Conservation (phyloP, 441 rosid species). For the Erodium texanum region DNA sequence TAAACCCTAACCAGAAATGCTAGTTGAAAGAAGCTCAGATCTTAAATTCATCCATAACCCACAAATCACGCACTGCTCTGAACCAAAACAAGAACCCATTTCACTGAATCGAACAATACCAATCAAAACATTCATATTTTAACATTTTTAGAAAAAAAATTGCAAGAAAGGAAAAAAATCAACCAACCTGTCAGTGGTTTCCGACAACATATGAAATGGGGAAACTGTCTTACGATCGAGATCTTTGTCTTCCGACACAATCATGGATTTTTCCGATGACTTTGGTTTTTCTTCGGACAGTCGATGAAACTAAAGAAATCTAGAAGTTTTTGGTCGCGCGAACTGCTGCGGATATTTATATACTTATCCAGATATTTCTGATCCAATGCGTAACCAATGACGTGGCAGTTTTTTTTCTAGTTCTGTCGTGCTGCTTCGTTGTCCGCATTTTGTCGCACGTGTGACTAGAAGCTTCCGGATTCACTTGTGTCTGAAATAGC, state of each 20-base stretch:
- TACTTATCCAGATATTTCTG: slow-evolving; percentile 41
- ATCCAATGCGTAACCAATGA: slow-evolving; percentile 10
- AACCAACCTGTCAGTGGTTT: slow-evolving; percentile 19
- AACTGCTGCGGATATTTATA: slow-evolving; percentile 29
- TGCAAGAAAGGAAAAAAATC: no score
- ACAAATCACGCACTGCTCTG: not conserved
- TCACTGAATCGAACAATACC: not conserved
- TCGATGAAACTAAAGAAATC: not conserved
- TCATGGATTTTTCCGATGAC: not conserved
- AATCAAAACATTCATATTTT: not conserved
- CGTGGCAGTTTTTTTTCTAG: slow-evolving; percentile 27
- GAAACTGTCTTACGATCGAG: not conserved
- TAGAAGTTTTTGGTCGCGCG: rapidly evolving
- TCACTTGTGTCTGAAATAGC: not conserved
- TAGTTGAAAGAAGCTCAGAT: no score
- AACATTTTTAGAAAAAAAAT: no score
- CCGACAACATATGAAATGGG: slow-evolving; percentile 5
- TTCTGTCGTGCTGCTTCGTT: no score
- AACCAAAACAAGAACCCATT: not conserved
- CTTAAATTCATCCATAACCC: no score
- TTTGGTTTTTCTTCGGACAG: no score
- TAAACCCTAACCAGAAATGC: no score
- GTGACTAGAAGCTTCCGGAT: slow-evolving; percentile 27
- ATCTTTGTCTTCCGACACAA: not conserved
- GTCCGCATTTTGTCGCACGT: no score